Conservation (phyloP, 495 filamentous ascomycete species). For the Xylaria cubensis region DNA sequence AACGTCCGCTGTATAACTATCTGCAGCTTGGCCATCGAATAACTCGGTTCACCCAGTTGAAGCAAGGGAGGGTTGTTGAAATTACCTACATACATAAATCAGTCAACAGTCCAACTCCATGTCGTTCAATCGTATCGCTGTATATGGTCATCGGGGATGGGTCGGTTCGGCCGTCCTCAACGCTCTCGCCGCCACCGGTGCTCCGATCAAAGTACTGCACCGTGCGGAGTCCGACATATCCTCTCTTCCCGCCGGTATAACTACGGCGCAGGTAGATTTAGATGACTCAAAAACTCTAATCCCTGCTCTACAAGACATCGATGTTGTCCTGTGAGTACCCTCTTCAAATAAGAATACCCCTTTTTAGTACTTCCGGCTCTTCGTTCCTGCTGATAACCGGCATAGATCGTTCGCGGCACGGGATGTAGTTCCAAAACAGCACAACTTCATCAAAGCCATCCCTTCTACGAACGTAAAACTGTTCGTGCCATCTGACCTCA, state of each 20-base stretch:
- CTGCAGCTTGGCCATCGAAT: neutral
- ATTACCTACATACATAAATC: neutral
- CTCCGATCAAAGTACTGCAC: constrained; percentile 36
- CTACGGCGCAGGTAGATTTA: constrained; percentile 29
- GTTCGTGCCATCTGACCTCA: constrained; percentile 38
- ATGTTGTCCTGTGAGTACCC: constrained; percentile 34
- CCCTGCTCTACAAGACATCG: constrained; percentile 30
- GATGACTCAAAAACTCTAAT: constrained; percentile 30
- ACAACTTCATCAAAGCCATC: constrained; percentile 35
- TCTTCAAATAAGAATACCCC: neutral
- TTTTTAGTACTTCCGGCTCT: neutral
- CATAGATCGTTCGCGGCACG: constrained; percentile 35
- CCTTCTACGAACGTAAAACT: constrained; percentile 34
- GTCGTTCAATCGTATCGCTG: constrained; percentile 39
- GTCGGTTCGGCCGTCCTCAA: constrained; percentile 34
- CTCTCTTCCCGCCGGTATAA: constrained; percentile 29
- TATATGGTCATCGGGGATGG: constrained; percentile 41
- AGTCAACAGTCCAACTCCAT: constrained; percentile 35
- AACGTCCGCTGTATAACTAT: neutral
- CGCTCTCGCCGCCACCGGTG: constrained; percentile 31
- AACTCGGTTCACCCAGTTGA: neutral
- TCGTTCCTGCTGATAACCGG: neutral
- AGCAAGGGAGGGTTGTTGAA: neutral
- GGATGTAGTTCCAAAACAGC: constrained; percentile 30
- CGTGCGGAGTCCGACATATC: constrained; percentile 36